Conservation (phyloP, 768 basidiomycete genomes). For the Lactifluus pinguis region DNA sequence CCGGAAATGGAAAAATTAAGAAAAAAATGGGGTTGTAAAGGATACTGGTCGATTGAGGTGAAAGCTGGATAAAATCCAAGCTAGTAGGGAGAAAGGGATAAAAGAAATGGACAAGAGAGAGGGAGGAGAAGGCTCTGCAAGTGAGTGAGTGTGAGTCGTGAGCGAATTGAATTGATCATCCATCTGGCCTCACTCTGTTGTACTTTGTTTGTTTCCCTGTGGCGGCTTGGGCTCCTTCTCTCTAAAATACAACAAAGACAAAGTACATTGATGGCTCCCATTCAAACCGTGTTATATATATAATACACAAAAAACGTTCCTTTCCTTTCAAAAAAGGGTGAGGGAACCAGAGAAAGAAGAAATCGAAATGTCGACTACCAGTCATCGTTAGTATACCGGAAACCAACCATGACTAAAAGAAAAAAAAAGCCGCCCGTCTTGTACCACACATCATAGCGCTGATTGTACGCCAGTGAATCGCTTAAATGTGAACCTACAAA, state of each 20-base stretch:
- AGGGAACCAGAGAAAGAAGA: not conserved
- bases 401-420: not conserved
- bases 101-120: not conserved
- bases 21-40: not conserved
- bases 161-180: constrained; percentile 17
- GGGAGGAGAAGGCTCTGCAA: not conserved
- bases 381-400: not conserved
- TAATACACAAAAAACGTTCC: not conserved
- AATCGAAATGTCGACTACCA: not conserved
- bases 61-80: not conserved
- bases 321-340: not conserved
- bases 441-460: constrained; percentile 6
- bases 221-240: not conserved
- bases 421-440: not conserved
- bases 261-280: not conserved
- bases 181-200: constrained; percentile 13
- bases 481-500: constrained; percentile 65
- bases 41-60: not conserved
- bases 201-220: constrained; percentile 8
- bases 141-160: constrained; percentile 7
- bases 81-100: not conserved
- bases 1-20: not conserved
- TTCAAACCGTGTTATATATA: not conserved
- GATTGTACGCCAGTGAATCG: constrained; percentile 40
- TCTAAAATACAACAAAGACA: too few species aligned